Evolutionary conservation across 2,329 filamentous ascomycete species (phyloP).

Genomic region (Ophiostoma pallidulum): DNA sequence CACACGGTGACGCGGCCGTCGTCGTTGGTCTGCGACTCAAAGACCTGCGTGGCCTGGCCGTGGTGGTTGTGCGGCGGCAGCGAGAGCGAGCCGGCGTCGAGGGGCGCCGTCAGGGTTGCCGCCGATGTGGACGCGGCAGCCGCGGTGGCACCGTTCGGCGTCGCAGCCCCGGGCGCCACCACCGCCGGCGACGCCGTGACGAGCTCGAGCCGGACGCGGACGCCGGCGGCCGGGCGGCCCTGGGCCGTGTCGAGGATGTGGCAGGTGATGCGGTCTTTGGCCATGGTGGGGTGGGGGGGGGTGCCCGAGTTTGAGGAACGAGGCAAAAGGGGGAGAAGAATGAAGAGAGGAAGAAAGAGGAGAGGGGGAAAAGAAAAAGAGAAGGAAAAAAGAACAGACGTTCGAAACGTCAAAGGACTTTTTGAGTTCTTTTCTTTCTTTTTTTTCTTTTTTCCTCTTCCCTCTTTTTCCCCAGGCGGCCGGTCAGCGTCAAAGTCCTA

Average conservation of each 20-base stretch:
- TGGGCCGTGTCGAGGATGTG: conserved; percentile 77
- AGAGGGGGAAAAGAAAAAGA: neutral
- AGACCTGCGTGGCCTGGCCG: conserved; percentile 36
- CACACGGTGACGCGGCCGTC: conserved; percentile 67
- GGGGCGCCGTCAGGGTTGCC: conserved; percentile 23
- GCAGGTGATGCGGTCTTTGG: conserved; percentile 66
- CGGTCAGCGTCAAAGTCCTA: too few relatives aligned
- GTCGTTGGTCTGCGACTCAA: conserved; percentile 60
- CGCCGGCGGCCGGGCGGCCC: conserved; percentile 56
- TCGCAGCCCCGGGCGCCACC: too few relatives aligned
- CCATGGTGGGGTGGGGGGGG: neutral
- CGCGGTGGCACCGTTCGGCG: conserved; percentile 23
- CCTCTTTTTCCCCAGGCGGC: too few relatives aligned
- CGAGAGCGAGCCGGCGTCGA: conserved; percentile 11
- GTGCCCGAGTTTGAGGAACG: neutral
- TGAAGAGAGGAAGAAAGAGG: neutral
- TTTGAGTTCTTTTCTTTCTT: too few relatives aligned
- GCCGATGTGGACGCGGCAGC: conserved; percentile 14
- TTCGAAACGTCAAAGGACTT: too few relatives aligned
- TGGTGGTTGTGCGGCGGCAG: conserved; percentile 19
- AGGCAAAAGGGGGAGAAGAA: neutral
- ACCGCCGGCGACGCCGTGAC: conserved; percentile 23
- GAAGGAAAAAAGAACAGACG: neutral
- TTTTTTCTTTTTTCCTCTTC: too few relatives aligned
- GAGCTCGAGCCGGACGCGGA: conserved; percentile 57